Conservation (phyloP, 108 stramenopile species). For the Aureococcus anophagefferens region DNA sequence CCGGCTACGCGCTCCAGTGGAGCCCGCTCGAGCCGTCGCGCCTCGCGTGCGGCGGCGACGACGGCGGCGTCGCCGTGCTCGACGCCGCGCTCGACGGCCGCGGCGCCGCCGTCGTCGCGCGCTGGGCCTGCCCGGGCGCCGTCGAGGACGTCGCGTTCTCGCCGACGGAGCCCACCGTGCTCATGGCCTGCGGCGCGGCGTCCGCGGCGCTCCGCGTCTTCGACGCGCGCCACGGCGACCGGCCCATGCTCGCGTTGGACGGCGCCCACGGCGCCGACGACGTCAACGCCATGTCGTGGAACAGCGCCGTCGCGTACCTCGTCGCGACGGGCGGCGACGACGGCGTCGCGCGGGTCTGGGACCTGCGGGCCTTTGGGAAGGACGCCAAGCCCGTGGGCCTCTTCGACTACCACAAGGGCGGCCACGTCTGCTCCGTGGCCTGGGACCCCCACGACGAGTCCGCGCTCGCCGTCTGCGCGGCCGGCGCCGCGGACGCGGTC, state of each 20-base stretch:
- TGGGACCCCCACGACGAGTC: conserved; percentile 96
- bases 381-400: conserved; percentile 57
- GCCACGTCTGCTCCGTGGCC: conserved; percentile 82
- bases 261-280: conserved; percentile 61
- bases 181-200: conserved; percentile 64
- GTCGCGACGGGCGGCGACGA: conserved; percentile 89
- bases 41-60: conserved; percentile 79
- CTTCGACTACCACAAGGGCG: conserved; percentile 67
- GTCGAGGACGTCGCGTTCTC: conserved; percentile 95
- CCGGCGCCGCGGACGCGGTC: conserved; percentile 60
- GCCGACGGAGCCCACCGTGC: conserved; percentile 85
- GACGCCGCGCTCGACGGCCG: conserved; percentile 15
- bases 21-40: conserved; percentile 50
- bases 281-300: conserved; percentile 95
- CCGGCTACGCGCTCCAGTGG: conserved; percentile 95
- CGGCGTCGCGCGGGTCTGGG: conserved; percentile 82
- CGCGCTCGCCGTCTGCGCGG: conserved; percentile 73
- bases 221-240: conserved; percentile 68
- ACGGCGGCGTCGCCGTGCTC: conserved; percentile 65
- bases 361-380: conserved; percentile 65
- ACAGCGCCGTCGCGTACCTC: conserved; percentile 72
- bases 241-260: conserved; percentile 67
- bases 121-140: conserved; percentile 15
- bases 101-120: conserved; percentile 33
- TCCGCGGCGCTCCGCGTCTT: conserved; percentile 74